Evolutionary conservation across 2,329 filamentous ascomycete species (phyloP), one percentile per base, ranked within the genome.

Genomic region (Colletotrichum noveboracense): DNA sequence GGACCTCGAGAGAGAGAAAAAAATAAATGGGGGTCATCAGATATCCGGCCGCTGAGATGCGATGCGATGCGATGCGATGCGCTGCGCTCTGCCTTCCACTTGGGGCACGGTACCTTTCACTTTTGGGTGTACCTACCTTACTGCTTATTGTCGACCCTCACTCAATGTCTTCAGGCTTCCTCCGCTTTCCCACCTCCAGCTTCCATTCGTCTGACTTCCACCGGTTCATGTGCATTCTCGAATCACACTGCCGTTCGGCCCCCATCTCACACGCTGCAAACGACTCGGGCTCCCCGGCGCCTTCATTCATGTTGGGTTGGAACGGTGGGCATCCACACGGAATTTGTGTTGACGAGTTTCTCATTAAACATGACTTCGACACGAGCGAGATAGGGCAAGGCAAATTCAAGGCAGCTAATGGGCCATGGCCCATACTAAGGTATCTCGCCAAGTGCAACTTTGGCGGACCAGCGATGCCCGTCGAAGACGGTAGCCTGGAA

Each of bases 401-500:
- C 36, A 36, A 74, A 34, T 28, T 60, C 56, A 36, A 58, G n/a
- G 34, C n/a, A 48, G 18, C 21, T n/a, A 48, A 66, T 26, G 36
- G 32, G 3, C 36, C 36, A 18, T 38, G 36, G 36, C 36, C 28
- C 56, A n/a, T 28, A 61, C 56, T n/a, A 43, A 38, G 36, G 14
- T 38, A 38, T 43, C 38, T 43, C 8, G 38, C 56, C 56, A 61
- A 30, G 28, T 32, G 26, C 24, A 34, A 12, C 30, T 58, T 43
- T 43, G 38, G 38, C 38, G 38, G 38, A 43, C 48, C 69, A 73
- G 34, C 34, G 70, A 73, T 55, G 73, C 58, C 34, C 9, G 43
- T 73, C 70, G 64, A 75, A 68, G 16, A 28, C 34, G 30, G 65
- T 68, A 62, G 70, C 74, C 70, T 76, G 64, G 30, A 65, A 65